Conservation (phyloP, 345 rosid genomes). For the Jatropha curcas region DNA sequence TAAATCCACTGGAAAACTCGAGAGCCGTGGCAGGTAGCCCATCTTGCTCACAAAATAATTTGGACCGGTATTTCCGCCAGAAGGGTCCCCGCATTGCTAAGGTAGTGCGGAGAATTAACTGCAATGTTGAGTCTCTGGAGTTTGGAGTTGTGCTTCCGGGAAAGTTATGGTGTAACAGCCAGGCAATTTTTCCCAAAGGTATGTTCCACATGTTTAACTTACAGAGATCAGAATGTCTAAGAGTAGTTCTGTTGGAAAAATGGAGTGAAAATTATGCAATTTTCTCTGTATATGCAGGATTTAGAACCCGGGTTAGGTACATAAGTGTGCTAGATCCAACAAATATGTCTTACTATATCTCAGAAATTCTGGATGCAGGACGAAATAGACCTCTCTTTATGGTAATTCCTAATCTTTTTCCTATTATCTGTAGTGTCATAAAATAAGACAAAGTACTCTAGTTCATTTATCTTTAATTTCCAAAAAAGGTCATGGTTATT, state of each 20-base stretch:
- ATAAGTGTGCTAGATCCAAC: conserved; percentile 78
- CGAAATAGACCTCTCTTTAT: conserved; percentile 69
- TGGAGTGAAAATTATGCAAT: not conserved
- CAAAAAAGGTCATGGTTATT: not conserved
- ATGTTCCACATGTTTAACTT: conserved; percentile 16
- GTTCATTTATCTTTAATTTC: not conserved
- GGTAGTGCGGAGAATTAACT: conserved; percentile 93
- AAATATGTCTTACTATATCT: conserved; percentile 68
- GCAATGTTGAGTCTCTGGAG: conserved; percentile 83
- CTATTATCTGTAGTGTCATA: not conserved
- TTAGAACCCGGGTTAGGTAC: conserved; percentile 85
- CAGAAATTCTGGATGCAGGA: conserved; percentile 88
- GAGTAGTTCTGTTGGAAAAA: not conserved
- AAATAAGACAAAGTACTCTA: conserved; percentile 1
- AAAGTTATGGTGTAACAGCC: conserved; percentile 82
- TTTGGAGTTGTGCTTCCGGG: conserved; percentile 78
- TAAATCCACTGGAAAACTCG: conserved; percentile 40
- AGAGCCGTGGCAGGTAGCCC: conserved; percentile 46
- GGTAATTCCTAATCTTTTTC: conserved; percentile 43
- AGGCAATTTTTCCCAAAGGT: conserved; percentile 94
- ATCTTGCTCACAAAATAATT: conserved; percentile 65
- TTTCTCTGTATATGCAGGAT: conserved; percentile 64
- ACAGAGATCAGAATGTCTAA: not conserved
- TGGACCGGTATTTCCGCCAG: conserved; percentile 72
- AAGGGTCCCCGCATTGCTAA: conserved; percentile 99